These are phyloP conservation scores for Pseudogymnoascus sp. DNA, from an alignment of 2,329 filamentous ascomycete genomes.

Conservation along the genomic window DNA sequence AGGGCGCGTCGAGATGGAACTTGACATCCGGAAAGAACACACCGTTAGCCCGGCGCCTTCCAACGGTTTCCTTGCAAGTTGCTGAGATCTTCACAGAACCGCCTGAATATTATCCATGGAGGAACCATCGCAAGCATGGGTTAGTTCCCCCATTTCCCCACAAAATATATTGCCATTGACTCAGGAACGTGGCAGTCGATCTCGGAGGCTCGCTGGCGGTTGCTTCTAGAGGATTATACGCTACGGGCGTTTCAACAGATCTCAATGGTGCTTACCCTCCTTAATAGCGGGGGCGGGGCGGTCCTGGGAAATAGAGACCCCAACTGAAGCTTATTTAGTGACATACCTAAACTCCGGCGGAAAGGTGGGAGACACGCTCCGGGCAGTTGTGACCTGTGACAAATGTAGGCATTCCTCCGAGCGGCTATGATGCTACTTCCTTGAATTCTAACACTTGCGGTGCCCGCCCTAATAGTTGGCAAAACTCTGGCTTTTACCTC, in stretches of 20 bases:
- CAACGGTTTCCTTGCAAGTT: not conserved
- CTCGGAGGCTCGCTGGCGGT: slow-evolving; percentile 59
- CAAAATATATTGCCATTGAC: slow-evolving; percentile 2
- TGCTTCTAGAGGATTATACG: slow-evolving; percentile 55
- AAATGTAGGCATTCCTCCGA: slow-evolving; percentile 41
- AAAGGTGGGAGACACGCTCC: slow-evolving; percentile 48
- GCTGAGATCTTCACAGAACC: slow-evolving; percentile 48
- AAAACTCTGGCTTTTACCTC: slow-evolving; percentile 56
- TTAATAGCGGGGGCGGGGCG: not conserved
- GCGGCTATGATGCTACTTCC: not conserved
- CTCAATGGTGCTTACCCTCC: slow-evolving; percentile 43
- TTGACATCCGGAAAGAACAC: slow-evolving; percentile 67
- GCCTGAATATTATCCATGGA: slow-evolving; percentile 68
- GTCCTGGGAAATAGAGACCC: slow-evolving; percentile 2
- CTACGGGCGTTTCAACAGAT: slow-evolving; percentile 59
- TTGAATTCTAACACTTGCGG: slow-evolving; percentile 7
- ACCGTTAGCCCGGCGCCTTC: slow-evolving; percentile 48
- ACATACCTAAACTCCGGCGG: slow-evolving; percentile 56
- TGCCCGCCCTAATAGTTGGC: slow-evolving; percentile 41
- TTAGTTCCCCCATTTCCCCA: slow-evolving; percentile 12
- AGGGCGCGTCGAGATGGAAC: slow-evolving; percentile 67
- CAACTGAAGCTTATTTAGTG: slow-evolving; percentile 35
- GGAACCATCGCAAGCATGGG: slow-evolving; percentile 69
- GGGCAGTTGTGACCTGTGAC: slow-evolving; percentile 51
- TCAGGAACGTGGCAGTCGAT: slow-evolving; percentile 39